Evolutionary conservation across 2,329 filamentous ascomycete genomes (phyloP).

Genomic region (Xylaria sp.): DNA sequence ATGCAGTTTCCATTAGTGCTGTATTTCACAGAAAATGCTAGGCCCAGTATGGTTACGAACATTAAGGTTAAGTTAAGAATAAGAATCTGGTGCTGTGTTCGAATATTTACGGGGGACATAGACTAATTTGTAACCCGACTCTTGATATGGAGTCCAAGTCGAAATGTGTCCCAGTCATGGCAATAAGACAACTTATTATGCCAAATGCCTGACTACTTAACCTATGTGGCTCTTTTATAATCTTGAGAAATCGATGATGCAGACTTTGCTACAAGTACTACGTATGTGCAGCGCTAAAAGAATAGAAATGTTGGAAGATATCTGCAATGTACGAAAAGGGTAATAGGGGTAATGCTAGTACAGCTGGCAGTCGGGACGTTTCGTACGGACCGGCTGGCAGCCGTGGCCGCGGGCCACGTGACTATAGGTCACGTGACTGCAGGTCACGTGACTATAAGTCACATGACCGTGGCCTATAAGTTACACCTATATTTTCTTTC

Average conservation of each 20-base stretch:
- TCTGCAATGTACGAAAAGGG: too few relatives aligned
- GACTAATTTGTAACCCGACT: not conserved
- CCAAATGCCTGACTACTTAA: not conserved
- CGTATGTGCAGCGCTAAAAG: not conserved
- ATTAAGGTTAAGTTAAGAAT: not conserved
- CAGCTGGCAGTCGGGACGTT: too few relatives aligned
- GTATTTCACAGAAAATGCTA: not conserved
- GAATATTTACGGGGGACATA: not conserved
- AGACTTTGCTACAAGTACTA: not conserved
- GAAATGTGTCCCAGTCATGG: not conserved
- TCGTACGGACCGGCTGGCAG: too few relatives aligned
- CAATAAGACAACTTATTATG: not conserved
- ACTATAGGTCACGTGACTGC: too few relatives aligned
- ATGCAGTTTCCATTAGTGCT: not conserved
- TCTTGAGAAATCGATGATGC: too few relatives aligned
- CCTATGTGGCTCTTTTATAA: not conserved
- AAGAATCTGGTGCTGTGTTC: not conserved
- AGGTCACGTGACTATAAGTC: too few relatives aligned
- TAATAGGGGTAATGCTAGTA: too few relatives aligned
- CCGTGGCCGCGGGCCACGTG: too few relatives aligned
- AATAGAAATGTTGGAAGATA: not conserved
- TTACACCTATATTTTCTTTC: too few relatives aligned
- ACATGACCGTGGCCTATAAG: too few relatives aligned
- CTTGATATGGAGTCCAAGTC: not conserved
- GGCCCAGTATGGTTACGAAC: too few relatives aligned